A percentile compares a stretch with the other conserved stretches of the same genome.
Evolutionary conservation across 257 asterid genomes (phyloP).

Genomic region (Plantago major): DNA sequence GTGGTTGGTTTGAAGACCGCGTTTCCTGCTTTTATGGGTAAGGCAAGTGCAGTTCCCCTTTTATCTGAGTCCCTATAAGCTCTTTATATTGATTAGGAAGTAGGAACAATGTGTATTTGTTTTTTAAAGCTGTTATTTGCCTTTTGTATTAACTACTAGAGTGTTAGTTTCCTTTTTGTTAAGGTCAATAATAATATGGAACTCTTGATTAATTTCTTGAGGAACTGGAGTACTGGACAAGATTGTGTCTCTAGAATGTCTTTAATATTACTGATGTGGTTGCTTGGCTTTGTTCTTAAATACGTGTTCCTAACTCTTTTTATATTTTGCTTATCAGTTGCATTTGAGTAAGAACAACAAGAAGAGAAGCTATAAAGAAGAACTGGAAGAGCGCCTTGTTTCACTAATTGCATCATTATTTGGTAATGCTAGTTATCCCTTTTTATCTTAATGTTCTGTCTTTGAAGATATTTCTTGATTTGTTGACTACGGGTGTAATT

Average conservation of each 20-base stretch:
- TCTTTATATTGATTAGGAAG: not conserved
- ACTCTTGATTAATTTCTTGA: too few species aligned
- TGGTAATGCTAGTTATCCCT: constrained; percentile 48
- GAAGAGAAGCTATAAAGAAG: constrained; percentile 69
- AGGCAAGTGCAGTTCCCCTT: constrained; percentile 82
- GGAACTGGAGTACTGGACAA: too few species aligned
- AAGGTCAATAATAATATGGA: not conserved
- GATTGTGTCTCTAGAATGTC: constrained; percentile 2
- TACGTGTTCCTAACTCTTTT: constrained; percentile 10
- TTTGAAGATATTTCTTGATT: too few species aligned
- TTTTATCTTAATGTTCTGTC: too few species aligned
- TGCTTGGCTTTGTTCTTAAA: not conserved
- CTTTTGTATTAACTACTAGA: not conserved
- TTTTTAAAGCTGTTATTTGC: not conserved
- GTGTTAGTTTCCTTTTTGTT: constrained; percentile 1
- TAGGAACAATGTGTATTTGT: not conserved
- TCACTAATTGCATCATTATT: constrained; percentile 86
- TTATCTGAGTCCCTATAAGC: not conserved
- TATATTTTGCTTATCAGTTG: constrained; percentile 39
- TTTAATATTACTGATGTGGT: not conserved
- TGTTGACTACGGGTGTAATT: too few species aligned
- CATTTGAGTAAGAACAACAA: constrained; percentile 95
- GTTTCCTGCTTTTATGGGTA: constrained; percentile 99
- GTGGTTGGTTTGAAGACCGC: constrained; percentile 98
- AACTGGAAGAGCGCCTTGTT: constrained; percentile 88